These are phyloP conservation scores for Fomitiporia mediterranea DNA, from an alignment of 1,284 basidiomycete genomes.

Conservation along the genomic window DNA sequence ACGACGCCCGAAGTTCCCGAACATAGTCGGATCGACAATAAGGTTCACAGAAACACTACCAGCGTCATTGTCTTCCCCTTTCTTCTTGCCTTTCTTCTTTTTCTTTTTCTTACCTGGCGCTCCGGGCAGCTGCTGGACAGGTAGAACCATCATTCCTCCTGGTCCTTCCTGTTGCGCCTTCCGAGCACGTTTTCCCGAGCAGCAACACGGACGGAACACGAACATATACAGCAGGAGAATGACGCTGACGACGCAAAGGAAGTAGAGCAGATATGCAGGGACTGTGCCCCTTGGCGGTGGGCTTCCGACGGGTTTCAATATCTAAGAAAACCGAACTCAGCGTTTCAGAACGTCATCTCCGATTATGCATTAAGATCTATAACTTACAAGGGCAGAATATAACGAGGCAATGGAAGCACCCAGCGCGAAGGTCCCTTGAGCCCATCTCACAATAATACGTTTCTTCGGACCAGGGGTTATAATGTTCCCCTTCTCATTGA, in stretches of 20 bases:
- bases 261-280: slow-evolving; percentile 53
- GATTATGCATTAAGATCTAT: background rate
- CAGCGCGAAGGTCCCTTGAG: slow-evolving; percentile 47
- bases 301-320: slow-evolving; percentile 48
- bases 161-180: slow-evolving; percentile 30
- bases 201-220: slow-evolving; percentile 53
- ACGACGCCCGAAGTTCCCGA: slow-evolving; percentile 34
- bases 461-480: slow-evolving; percentile 60
- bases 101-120: slow-evolving; percentile 39
- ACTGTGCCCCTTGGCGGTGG: slow-evolving; percentile 55
- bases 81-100: slow-evolving; percentile 30
- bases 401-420: slow-evolving; percentile 51
- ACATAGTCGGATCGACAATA: slow-evolving; percentile 61
- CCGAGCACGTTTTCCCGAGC: slow-evolving; percentile 28
- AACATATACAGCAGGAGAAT: slow-evolving; percentile 51
- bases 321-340: slow-evolving; percentile 31
- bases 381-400: slow-evolving; percentile 52
- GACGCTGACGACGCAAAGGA: slow-evolving; percentile 49
- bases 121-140: slow-evolving; percentile 44
- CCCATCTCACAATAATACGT: slow-evolving; percentile 43
- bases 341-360: background rate
- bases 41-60: slow-evolving; percentile 64
- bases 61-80: slow-evolving; percentile 31
- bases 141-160: slow-evolving; percentile 60
- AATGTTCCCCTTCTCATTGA: slow-evolving; percentile 49